phyloP scores from a whole-genome alignment of 1,139 yeast species.

The Eremothecium coryli region DNA sequence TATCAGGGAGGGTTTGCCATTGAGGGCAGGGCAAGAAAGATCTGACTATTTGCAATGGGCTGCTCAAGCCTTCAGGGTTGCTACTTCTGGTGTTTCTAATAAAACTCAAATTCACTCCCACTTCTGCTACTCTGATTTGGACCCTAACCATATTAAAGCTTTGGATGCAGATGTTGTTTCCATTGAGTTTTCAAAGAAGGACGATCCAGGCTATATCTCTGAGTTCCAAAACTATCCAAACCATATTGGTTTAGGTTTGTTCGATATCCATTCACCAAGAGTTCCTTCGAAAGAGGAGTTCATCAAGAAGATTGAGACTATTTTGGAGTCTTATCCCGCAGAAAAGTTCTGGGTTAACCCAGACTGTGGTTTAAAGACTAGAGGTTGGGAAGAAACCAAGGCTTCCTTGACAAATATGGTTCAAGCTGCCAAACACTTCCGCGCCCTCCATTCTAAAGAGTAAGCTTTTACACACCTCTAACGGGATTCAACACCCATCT shows the following conservation, averaged over 20 bases:
- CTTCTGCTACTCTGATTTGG: conserved; percentile 99
- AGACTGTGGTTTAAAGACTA: conserved; percentile 98
- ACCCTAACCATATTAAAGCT: conserved; percentile 98
- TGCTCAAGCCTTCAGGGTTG: conserved; percentile 98
- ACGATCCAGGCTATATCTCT: conserved; percentile 94
- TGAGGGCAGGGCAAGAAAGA: conserved; percentile 96
- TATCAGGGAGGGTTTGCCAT: conserved; percentile 98
- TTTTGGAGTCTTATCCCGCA: conserved; percentile 94
- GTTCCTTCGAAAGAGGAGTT: conserved; percentile 96
- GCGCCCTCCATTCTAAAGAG: conserved; percentile 44
- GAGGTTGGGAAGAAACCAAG: conserved; percentile 90
- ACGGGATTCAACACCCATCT: not conserved
- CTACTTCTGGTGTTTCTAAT: conserved; percentile 95
- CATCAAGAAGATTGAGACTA: conserved; percentile 84
- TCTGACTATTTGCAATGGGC: conserved; percentile 97
- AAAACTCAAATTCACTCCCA: conserved; percentile 98
- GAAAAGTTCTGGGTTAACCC: conserved; percentile 99
- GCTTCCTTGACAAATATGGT: conserved; percentile 94
- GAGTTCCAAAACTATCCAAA: conserved; percentile 98
- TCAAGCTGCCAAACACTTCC: conserved; percentile 94
- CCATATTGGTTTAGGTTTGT: conserved; percentile 98
- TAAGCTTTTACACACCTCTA: conserved; percentile 11
- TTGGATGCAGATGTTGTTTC: conserved; percentile 99
- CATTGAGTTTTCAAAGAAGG: conserved; percentile 98
- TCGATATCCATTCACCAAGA: conserved; percentile 99